Evolutionary conservation across 192 early-diverging fungal genomes (phyloP), one percentile per base, ranked within the genome.

Genomic region (Gaertneriomyces sp.): DNA sequence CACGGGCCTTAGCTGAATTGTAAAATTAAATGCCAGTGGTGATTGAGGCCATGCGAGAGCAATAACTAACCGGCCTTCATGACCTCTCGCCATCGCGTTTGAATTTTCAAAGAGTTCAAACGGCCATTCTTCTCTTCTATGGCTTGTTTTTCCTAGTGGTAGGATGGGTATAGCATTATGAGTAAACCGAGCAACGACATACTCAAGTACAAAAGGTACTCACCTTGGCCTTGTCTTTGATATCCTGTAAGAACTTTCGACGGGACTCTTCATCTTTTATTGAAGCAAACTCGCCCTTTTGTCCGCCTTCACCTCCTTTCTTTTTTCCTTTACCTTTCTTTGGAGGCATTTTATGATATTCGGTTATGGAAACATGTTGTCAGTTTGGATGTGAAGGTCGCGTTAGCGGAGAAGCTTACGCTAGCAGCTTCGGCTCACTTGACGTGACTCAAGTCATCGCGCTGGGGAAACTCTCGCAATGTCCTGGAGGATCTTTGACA

Each of bases 81-180:
- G n/a, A 86, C 74, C 19, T 84, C 81, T 43, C 81, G 43, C 84
- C 84, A 86, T 78, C 77, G 60, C 47, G 70, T 81, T 58, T 85
- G 76, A 39, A 86, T 84, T 68, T 86, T 86, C 54, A 85, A 60
- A 25, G 52, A 50, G 58, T 85, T 86, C 17, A 86, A 62, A 44
- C 72, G 75, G 45, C 76, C 72, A 61, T 78, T 80, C 46, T 83
- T 81, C 58, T 80, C 78, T 58, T 86, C 84, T 42, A 73, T 52
- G 1, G 42, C 62, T 50, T 75, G 74, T 64, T 73, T 75, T 51
- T 78, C 80, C 78, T 81, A 60, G 41, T 7, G 1, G 25, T n/a
- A 41, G 25, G 25, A 33, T 33, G 25, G 2, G 25, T 0, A 33
- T 33, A 33, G 2, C 25, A 33, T 33, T 33, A 33, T 33, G 0